Evolutionary conservation across 179 eudicot genomes (phyloP).

Genomic region (Corrigiola litoralis): DNA sequence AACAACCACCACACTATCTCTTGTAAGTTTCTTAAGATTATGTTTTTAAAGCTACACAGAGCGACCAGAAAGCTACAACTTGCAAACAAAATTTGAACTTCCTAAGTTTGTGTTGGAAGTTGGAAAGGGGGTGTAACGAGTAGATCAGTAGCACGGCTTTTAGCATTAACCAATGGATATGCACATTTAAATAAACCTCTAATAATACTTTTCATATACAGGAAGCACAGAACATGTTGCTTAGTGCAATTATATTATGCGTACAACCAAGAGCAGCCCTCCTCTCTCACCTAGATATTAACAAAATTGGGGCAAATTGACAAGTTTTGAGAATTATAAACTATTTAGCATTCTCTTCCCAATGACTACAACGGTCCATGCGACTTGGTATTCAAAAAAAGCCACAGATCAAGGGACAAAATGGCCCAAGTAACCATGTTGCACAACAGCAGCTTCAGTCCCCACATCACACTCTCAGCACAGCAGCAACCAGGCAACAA

Average conservation of each 20-base stretch:
- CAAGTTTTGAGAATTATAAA: background rate
- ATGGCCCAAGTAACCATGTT: constrained; percentile 29
- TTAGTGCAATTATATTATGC: constrained; percentile 15
- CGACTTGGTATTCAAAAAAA: constrained; percentile 18
- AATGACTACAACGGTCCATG: constrained; percentile 34
- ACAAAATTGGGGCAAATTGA: constrained; percentile 31
- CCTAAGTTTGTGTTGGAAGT: too few species aligned
- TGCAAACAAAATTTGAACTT: too few species aligned
- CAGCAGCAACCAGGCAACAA: too few species aligned
- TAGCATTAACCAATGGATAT: background rate
- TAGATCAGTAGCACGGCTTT: background rate
- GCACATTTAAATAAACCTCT: constrained; percentile 4
- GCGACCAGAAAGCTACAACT: too few species aligned
- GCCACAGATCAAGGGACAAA: constrained; percentile 33
- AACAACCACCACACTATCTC: too few species aligned
- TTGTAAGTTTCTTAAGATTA: too few species aligned
- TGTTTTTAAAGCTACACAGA: too few species aligned
- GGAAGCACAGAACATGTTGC: constrained; percentile 17
- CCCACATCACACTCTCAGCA: constrained; percentile 23
- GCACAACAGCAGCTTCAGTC: constrained; percentile 12
- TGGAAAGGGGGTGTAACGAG: too few species aligned
- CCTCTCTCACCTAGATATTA: constrained; percentile 30
- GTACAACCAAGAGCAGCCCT: constrained; percentile 22
- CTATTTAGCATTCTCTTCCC: constrained; percentile 22
- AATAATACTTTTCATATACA: constrained; percentile 21